phyloP scores from a whole-genome alignment of 208 protist genomes.

The Herpetomonas samuelpessoai region DNA sequence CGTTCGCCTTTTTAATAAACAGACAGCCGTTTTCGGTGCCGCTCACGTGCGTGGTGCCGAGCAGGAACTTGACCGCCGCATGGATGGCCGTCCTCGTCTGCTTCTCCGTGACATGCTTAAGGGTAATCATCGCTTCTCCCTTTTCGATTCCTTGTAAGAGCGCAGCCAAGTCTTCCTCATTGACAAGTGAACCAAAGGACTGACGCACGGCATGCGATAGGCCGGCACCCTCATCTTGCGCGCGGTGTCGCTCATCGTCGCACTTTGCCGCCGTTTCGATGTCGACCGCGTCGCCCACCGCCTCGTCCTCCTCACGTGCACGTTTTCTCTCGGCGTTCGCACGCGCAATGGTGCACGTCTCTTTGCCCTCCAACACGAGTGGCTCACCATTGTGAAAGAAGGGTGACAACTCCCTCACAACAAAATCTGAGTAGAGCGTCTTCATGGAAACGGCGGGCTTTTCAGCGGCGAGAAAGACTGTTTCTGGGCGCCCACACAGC shows the following conservation, averaged over 20 bases:
- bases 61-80: constrained; percentile 44
- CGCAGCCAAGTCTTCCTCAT: constrained; percentile 38
- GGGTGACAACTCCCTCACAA: constrained; percentile 75
- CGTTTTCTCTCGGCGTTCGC: neutral
- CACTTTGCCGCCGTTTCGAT: too few species aligned
- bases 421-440: constrained; percentile 85
- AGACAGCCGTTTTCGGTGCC: constrained; percentile 55
- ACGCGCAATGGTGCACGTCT: neutral
- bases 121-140: constrained; percentile 18
- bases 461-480: neutral
- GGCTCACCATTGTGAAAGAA: constrained; percentile 59
- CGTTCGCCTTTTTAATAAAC: constrained; percentile 54
- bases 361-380: constrained; percentile 43
- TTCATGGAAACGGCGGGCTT: constrained; percentile 66
- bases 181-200: constrained; percentile 17
- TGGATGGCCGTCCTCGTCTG: constrained; percentile 53
- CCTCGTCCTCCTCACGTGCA: neutral
- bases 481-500: constrained; percentile 6
- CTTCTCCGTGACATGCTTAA: constrained; percentile 53
- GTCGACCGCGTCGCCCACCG: too few species aligned
- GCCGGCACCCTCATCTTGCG: neutral
- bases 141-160: constrained; percentile 31
- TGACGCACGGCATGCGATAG: neutral
- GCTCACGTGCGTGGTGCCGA: constrained; percentile 66
- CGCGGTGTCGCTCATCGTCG: too few species aligned